phyloP scores from a whole-genome alignment of 2,329 filamentous ascomycete genomes.

The Aureobasidium melanogenum region DNA sequence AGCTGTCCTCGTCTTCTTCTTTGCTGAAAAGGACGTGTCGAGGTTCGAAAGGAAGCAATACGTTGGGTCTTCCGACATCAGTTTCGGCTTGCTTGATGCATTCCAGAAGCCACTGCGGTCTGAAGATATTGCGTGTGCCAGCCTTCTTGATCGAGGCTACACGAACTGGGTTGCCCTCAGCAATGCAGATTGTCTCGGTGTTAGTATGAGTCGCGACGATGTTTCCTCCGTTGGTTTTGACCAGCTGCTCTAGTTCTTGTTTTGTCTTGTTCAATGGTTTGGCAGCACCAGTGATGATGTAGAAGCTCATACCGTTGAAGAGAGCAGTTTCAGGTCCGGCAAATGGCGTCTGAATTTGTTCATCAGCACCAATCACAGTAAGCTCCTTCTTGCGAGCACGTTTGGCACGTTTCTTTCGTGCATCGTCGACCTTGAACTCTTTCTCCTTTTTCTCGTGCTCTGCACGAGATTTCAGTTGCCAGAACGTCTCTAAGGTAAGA shows the following conservation, averaged over 20 bases:
- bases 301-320: slow-evolving; percentile 72
- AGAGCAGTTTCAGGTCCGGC: slow-evolving; percentile 51
- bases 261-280: slow-evolving; percentile 67
- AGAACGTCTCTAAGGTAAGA: slow-evolving; percentile 69
- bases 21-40: slow-evolving; percentile 65
- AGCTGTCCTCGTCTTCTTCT: slow-evolving; percentile 44
- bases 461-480: slow-evolving; percentile 57
- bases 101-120: slow-evolving; percentile 75
- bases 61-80: slow-evolving; percentile 44
- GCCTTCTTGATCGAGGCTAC: slow-evolving; percentile 73
- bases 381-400: slow-evolving; percentile 57
- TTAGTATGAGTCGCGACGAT: slow-evolving; percentile 66
- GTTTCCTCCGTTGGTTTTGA: slow-evolving; percentile 75
- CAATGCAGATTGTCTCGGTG: slow-evolving; percentile 60
- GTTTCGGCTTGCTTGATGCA: slow-evolving; percentile 56
- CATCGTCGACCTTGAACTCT: slow-evolving; percentile 61
- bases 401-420: slow-evolving; percentile 54
- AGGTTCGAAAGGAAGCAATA: slow-evolving; percentile 57
- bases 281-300: slow-evolving; percentile 65
- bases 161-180: slow-evolving; percentile 71
- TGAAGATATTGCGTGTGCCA: slow-evolving; percentile 62
- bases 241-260: slow-evolving; percentile 64
- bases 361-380: slow-evolving; percentile 63
- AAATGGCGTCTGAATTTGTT: slow-evolving; percentile 42
- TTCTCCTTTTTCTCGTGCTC: slow-evolving; percentile 66